Percentiles rank a stretch among this genome's conserved stretches.
Evolutionary conservation across 257 asterid genomes (phyloP).

Genomic region (Przewalskia tangutica): DNA sequence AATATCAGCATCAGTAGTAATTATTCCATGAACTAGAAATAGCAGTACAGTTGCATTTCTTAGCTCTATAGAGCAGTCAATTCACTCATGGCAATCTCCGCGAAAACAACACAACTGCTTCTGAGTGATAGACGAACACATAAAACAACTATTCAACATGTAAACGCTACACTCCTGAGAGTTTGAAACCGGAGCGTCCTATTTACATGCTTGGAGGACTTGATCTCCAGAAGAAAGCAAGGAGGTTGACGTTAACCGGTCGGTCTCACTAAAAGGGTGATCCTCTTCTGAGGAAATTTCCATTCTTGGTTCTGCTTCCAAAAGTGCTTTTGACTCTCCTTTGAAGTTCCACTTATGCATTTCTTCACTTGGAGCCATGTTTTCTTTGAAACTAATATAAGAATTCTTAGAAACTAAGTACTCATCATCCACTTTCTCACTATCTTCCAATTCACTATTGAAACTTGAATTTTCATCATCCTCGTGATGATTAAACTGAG

Average conservation of each 20-base stretch:
- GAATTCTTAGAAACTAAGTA: background rate
- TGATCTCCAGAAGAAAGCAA: constrained; percentile 39
- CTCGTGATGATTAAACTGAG: constrained; percentile 35
- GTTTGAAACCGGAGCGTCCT: background rate
- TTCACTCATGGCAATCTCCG: background rate
- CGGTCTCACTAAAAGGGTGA: constrained; percentile 46
- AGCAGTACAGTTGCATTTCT: background rate
- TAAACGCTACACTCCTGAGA: background rate
- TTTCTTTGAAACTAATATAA: constrained; percentile 34
- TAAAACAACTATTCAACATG: background rate
- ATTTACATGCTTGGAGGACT: constrained; percentile 25
- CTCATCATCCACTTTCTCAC: constrained; percentile 3
- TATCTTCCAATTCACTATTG: background rate
- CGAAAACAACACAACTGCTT: background rate
- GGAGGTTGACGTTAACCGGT: constrained; percentile 24
- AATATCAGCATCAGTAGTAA: background rate
- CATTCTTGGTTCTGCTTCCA: constrained; percentile 15
- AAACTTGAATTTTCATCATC: constrained; percentile 9
- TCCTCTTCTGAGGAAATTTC: constrained; percentile 16
- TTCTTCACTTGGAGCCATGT: constrained; percentile 29
- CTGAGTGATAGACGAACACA: background rate
- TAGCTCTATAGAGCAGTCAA: background rate
- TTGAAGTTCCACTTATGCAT: constrained; percentile 15
- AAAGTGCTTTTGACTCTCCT: constrained; percentile 34
- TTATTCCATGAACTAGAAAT: background rate